Conservation (phyloP, 2,329 filamentous ascomycete genomes). For the Saccharata proteae region DNA sequence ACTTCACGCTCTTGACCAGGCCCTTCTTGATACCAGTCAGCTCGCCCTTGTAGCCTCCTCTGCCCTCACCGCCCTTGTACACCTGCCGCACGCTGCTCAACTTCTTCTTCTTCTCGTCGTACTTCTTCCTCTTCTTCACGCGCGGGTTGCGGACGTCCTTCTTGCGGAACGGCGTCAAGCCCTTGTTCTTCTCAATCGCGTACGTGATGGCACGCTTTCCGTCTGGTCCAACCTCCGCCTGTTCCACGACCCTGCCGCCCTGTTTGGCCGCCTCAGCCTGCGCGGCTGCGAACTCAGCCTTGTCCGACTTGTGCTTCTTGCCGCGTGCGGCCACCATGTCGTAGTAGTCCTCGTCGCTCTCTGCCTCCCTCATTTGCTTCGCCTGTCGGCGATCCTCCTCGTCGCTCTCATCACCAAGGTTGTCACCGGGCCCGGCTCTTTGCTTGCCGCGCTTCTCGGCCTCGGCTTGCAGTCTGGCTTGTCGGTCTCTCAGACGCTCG, state of each 20-base stretch:
- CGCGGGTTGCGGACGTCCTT: slow-evolving; percentile 92
- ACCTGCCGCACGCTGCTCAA: slow-evolving; percentile 71
- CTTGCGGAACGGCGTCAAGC: slow-evolving; percentile 73
- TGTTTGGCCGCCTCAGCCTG: slow-evolving; percentile 42
- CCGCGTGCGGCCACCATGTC: slow-evolving; percentile 65
- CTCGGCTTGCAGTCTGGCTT: slow-evolving; percentile 76
- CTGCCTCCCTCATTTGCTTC: slow-evolving; percentile 34
- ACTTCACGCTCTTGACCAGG: slow-evolving; percentile 83
- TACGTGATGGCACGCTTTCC: slow-evolving; percentile 91
- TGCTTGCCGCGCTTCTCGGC: slow-evolving; percentile 72
- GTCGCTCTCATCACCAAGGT: slow-evolving; percentile 60
- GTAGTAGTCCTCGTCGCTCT: slow-evolving; percentile 67
- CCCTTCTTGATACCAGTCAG: slow-evolving; percentile 90
- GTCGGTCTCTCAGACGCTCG: slow-evolving; percentile 75
- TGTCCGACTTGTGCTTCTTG: slow-evolving; percentile 58
- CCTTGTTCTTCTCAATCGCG: slow-evolving; percentile 95
- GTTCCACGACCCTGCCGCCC: slow-evolving; percentile 50
- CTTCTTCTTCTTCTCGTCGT: slow-evolving; percentile 96
- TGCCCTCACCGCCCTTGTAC: slow-evolving; percentile 75
- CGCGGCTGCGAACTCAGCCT: slow-evolving; percentile 53
- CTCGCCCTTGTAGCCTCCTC: slow-evolving; percentile 82
- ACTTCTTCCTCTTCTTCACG: slow-evolving; percentile 97
- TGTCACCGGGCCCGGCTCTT: slow-evolving; percentile 44
- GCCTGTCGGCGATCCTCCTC: slow-evolving; percentile 48
- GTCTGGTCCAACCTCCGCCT: slow-evolving; percentile 62